These are phyloP conservation scores for Falciphora oryzae DNA, from an alignment of 2,329 filamentous ascomycete species.

Conservation along the genomic window DNA sequence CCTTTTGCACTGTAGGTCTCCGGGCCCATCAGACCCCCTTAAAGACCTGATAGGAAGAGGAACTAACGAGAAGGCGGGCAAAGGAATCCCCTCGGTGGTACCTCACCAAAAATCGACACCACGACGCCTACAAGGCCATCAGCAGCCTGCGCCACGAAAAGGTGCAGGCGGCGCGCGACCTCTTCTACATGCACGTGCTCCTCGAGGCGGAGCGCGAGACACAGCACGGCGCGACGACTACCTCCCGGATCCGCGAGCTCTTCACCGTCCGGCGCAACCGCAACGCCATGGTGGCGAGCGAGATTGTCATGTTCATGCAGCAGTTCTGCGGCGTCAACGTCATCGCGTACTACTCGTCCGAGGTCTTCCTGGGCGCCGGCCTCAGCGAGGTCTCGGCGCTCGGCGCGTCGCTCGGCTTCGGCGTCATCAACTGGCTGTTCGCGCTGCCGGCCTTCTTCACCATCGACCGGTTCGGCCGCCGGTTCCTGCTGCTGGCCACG, in stretches of 20 bases:
- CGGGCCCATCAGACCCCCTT: constrained; percentile 4
- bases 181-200: constrained; percentile 5
- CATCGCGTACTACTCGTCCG: constrained; percentile 55
- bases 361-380: constrained; percentile 53
- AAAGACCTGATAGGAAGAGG: not conserved
- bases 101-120: constrained; percentile 40
- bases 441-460: constrained; percentile 58
- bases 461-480: constrained; percentile 62
- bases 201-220: constrained; percentile 8
- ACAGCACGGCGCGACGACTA: constrained; percentile 29
- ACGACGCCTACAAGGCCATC: constrained; percentile 2
- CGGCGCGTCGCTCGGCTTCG: constrained; percentile 56
- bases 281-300: constrained; percentile 52
- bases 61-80: not conserved
- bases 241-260: constrained; percentile 49
- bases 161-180: constrained; percentile 6
- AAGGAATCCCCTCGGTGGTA: constrained; percentile 45
- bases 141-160: constrained; percentile 4
- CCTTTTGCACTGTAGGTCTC: constrained; percentile 12
- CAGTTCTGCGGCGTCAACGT: constrained; percentile 40
- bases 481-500: constrained; percentile 56
- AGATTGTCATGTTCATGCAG: constrained; percentile 64
- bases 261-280: constrained; percentile 57
- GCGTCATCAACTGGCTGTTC: constrained; percentile 60
- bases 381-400: constrained; percentile 47